A percentile compares a stretch with the other conserved stretches of the same genome.
Evolutionary conservation across 2,329 filamentous ascomycete genomes (phyloP).

Genomic region (Beauveria sp.): DNA sequence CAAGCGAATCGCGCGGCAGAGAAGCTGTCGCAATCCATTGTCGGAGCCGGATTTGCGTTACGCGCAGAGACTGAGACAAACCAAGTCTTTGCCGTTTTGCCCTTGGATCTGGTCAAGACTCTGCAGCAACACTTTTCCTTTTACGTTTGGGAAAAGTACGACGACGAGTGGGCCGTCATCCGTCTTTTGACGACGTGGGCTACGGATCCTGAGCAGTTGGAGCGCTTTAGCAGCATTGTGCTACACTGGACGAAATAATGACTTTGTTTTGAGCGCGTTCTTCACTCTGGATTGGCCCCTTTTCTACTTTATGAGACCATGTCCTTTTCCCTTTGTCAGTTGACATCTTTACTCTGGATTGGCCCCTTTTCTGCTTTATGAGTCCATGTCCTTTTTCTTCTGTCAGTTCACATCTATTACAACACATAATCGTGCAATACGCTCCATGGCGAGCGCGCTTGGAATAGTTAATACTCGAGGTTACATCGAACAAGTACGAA

Average conservation of each 20-base stretch:
- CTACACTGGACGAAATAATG: conserved; percentile 12
- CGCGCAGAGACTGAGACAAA: conserved; percentile 41
- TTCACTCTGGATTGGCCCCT: not conserved
- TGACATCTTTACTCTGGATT: not conserved
- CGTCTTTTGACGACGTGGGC: conserved; percentile 44
- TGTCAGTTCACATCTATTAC: not conserved
- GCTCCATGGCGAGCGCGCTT: too few relatives aligned
- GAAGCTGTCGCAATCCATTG: conserved; percentile 35
- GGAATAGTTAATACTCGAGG: too few relatives aligned
- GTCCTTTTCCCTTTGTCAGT: not conserved
- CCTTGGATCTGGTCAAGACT: conserved; percentile 27
- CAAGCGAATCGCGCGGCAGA: conserved; percentile 38
- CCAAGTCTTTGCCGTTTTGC: conserved; percentile 41
- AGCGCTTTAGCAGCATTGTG: conserved; percentile 26
- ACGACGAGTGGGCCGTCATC: conserved; percentile 32
- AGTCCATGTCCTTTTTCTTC: not conserved
- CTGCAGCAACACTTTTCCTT: conserved; percentile 38
- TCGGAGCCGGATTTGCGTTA: conserved; percentile 32
- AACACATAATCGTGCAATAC: not conserved
- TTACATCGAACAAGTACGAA: too few relatives aligned
- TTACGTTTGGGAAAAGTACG: conserved; percentile 39
- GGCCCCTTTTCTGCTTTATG: not conserved
- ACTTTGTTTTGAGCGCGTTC: not conserved
- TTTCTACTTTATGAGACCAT: not conserved
- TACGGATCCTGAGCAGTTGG: conserved; percentile 34